Conservation (phyloP, 2,329 filamentous ascomycete genomes). For the Neonectria faginata region DNA sequence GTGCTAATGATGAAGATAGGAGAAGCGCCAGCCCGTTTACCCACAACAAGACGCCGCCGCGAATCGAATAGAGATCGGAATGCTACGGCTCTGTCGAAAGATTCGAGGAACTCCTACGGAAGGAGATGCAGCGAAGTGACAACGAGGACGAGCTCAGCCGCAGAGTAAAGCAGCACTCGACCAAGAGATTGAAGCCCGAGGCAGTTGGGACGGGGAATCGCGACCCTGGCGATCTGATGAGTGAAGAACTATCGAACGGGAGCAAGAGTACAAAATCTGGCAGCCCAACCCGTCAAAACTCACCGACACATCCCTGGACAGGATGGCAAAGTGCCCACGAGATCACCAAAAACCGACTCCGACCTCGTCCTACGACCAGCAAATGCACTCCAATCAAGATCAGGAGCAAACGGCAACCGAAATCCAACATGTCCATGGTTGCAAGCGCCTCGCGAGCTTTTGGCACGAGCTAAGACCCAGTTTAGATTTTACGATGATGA, state of each 20-base stretch:
- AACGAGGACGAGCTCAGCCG: conserved; percentile 1
- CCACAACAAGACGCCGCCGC: conserved; percentile 56
- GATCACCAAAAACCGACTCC: conserved; percentile 25
- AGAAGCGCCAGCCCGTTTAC: conserved; percentile 54
- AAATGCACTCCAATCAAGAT: conserved; percentile 31
- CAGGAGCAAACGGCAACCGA: conserved; percentile 33
- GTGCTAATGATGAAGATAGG: conserved; percentile 44
- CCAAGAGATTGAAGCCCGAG: background rate
- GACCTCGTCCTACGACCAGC: conserved; percentile 14
- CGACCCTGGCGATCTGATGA: conserved; percentile 8
- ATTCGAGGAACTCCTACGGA: conserved; percentile 44
- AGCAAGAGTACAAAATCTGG: background rate
- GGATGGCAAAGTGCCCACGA: background rate
- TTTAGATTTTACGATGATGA: conserved; percentile 40
- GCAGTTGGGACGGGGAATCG: background rate
- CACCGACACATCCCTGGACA: conserved; percentile 15
- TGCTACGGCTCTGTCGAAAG: conserved; percentile 48
- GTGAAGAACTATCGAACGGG: conserved; percentile 32
- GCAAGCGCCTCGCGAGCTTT: conserved; percentile 10
- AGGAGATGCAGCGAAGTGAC: conserved; percentile 21
- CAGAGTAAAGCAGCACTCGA: background rate
- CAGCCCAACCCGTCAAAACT: background rate
- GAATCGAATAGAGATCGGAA: conserved; percentile 56
- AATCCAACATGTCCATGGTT: background rate
- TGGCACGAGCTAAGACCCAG: conserved; percentile 31